These are phyloP conservation scores for Tetracladium maxilliforme DNA, from an alignment of 2,329 filamentous ascomycete species.

Conservation along the genomic window DNA sequence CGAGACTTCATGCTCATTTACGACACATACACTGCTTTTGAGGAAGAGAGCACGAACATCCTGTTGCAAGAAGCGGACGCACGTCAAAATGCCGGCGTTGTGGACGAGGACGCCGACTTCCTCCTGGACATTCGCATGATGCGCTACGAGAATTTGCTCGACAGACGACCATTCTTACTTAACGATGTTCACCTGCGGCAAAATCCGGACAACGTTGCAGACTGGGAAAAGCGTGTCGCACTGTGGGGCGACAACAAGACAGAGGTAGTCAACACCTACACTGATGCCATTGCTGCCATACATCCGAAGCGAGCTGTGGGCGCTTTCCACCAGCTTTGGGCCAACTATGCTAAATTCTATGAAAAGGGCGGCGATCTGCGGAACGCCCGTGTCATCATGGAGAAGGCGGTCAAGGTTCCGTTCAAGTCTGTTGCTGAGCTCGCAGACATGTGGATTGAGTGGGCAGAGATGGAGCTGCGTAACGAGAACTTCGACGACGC, in stretches of 20 bases:
- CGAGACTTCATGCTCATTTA: constrained; percentile 95
- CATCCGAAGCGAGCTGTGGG: constrained; percentile 90
- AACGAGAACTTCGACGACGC: constrained; percentile 94
- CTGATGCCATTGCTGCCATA: constrained; percentile 83
- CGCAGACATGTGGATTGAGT: constrained; percentile 97
- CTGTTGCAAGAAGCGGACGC: constrained; percentile 78
- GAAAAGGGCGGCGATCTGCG: constrained; percentile 73
- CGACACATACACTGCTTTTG: constrained; percentile 91
- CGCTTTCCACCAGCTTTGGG: constrained; percentile 88
- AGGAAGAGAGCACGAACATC: constrained; percentile 84
- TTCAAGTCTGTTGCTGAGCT: constrained; percentile 96
- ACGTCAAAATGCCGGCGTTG: constrained; percentile 62
- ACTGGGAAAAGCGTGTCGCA: constrained; percentile 95
- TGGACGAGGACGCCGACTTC: constrained; percentile 76
- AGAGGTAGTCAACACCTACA: constrained; percentile 89
- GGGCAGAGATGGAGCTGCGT: constrained; percentile 95
- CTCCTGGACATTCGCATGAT: constrained; percentile 95
- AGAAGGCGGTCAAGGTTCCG: constrained; percentile 94
- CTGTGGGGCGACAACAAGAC: constrained; percentile 88
- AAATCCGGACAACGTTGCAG: constrained; percentile 88
- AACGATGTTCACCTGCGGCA: constrained; percentile 93
- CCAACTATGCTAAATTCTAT: constrained; percentile 95
- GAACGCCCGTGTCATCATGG: constrained; percentile 84
- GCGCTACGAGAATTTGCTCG: constrained; percentile 96
- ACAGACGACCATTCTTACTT: constrained; percentile 83